Evolutionary conservation across 2,329 filamentous ascomycete genomes (phyloP).

Genomic region (Sporothrix protearum): DNA sequence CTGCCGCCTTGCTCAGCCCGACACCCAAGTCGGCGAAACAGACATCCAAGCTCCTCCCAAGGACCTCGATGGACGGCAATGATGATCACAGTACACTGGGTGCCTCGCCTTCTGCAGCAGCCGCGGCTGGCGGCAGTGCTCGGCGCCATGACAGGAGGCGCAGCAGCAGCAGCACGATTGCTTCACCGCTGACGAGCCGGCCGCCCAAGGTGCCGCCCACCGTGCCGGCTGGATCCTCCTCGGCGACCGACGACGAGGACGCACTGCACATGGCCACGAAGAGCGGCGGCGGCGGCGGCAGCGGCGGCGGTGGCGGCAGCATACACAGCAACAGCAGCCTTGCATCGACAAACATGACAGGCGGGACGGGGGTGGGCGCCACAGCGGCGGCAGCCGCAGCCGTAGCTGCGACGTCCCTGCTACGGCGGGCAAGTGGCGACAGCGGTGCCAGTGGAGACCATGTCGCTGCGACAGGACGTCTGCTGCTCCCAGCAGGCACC

Average conservation of each 20-base stretch:
- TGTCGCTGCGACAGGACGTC: conserved; percentile 29
- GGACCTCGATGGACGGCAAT: conserved; percentile 1
- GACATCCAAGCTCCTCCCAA: conserved; percentile 14
- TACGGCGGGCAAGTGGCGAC: conserved; percentile 23
- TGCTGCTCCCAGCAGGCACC: neutral
- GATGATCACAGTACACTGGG: conserved; percentile 17
- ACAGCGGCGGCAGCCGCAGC: conserved; percentile 18
- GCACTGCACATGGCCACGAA: conserved; percentile 57
- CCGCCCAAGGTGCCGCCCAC: conserved; percentile 36
- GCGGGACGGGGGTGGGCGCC: neutral
- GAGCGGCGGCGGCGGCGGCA: neutral
- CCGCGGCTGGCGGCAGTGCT: conserved; percentile 21
- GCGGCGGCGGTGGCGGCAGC: neutral
- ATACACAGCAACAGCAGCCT: neutral
- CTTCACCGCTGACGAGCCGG: conserved; percentile 10
- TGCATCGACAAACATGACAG: neutral
- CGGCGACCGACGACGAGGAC: conserved; percentile 83
- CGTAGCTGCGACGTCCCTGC: neutral
- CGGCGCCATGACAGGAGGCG: conserved; percentile 17
- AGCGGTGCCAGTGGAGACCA: neutral
- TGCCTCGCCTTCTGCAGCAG: neutral
- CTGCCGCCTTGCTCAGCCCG: conserved; percentile 20
- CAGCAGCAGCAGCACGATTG: conserved; percentile 16
- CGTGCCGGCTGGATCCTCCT: conserved; percentile 59
- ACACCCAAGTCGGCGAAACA: conserved; percentile 21